A percentile compares a stretch with the other conserved stretches of the same genome.
These are phyloP conservation scores for Inga oerstediana DNA, from an alignment of 306 rosid genomes.

Conservation along the genomic window DNA sequence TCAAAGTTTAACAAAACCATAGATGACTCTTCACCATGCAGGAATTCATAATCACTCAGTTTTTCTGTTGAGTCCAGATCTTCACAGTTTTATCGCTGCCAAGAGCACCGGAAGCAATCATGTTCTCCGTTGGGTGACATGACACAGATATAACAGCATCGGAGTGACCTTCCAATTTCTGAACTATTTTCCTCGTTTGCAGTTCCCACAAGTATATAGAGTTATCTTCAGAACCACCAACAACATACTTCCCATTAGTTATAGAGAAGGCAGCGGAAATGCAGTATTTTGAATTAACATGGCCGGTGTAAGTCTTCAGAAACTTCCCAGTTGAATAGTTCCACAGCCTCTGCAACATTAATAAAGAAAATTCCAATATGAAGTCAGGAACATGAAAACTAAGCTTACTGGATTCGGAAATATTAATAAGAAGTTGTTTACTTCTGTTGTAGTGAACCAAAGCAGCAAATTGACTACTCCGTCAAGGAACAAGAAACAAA, in stretches of 20 bases:
- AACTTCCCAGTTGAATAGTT: slow-evolving; percentile 89
- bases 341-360: slow-evolving; percentile 84
- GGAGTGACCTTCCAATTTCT: slow-evolving; percentile 94
- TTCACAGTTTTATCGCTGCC: slow-evolving; percentile 88
- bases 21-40: slow-evolving; percentile 3
- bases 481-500: not conserved
- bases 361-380: not conserved
- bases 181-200: slow-evolving; percentile 76
- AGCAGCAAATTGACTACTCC: not conserved
- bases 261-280: slow-evolving; percentile 77
- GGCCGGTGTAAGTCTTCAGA: slow-evolving; percentile 86
- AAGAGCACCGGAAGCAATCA: slow-evolving; percentile 95
- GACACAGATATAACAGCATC: slow-evolving; percentile 89
- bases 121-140: slow-evolving; percentile 86
- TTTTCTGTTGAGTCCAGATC: slow-evolving; percentile 83
- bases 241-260: slow-evolving; percentile 87
- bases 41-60: slow-evolving; percentile 39
- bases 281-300: slow-evolving; percentile 84
- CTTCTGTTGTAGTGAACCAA: not conserved
- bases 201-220: slow-evolving; percentile 85
- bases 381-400: slow-evolving; percentile 11
- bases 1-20: slow-evolving; percentile 1
- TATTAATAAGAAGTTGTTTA: not conserved
- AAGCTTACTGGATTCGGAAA: not conserved
- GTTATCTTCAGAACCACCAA: slow-evolving; percentile 91